phyloP scores from a whole-genome alignment of 163 green algal genomes.

The Prototheca cutis region DNA sequence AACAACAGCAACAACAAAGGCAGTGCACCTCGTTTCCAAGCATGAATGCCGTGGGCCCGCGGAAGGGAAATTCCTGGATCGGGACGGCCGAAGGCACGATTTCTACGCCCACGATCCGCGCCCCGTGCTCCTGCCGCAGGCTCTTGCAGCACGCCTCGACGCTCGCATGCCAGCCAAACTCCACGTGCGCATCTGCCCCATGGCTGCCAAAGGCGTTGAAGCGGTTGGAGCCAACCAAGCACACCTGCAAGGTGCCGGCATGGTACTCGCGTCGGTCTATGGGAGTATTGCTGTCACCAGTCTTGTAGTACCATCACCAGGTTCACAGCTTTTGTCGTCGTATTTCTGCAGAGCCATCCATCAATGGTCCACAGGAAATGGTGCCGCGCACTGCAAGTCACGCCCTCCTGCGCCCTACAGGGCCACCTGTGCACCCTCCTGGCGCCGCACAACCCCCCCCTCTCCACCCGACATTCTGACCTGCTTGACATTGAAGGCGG shows the following conservation, averaged over 20 bases:
- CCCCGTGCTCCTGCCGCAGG: slow-evolving; percentile 36
- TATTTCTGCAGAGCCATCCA: too few relatives aligned
- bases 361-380: too few relatives aligned
- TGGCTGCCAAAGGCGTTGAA: slow-evolving; percentile 82
- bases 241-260: slow-evolving; percentile 54
- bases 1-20: not conserved
- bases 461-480: slow-evolving; percentile 24
- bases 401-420: too few relatives aligned
- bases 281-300: too few relatives aligned
- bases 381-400: too few relatives aligned
- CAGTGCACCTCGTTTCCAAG: slow-evolving; percentile 72
- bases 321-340: too few relatives aligned
- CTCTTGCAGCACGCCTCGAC: slow-evolving; percentile 47
- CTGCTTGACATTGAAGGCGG: slow-evolving; percentile 62
- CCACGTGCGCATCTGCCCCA: slow-evolving; percentile 48
- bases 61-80: slow-evolving; percentile 65
- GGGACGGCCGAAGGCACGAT: slow-evolving; percentile 52
- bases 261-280: too few relatives aligned
- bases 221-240: slow-evolving; percentile 62
- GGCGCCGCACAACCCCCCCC: too few relatives aligned
- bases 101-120: slow-evolving; percentile 70
- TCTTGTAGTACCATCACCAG: too few relatives aligned
- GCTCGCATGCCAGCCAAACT: slow-evolving; percentile 49
- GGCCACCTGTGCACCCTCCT: too few relatives aligned
- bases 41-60: slow-evolving; percentile 71